Conservation (phyloP, 1,284 basidiomycete species). For the Trichosporon faecale region DNA sequence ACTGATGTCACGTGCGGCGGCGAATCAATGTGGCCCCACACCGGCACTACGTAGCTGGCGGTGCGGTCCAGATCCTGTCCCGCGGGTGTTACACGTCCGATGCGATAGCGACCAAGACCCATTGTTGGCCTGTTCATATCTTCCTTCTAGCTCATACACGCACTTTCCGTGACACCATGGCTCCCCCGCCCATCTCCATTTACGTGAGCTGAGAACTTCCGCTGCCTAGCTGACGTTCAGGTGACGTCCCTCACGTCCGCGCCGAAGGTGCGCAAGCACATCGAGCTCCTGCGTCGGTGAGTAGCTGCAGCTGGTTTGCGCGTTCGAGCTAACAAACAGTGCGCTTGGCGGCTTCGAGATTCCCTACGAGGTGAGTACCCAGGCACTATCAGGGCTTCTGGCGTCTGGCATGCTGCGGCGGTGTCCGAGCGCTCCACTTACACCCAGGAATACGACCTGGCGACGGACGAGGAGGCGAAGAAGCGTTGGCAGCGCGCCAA, state of each 20-base stretch:
- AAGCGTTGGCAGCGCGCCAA: slow-evolving; percentile 49
- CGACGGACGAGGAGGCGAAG: slow-evolving; percentile 48
- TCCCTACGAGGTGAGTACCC: slow-evolving; percentile 41
- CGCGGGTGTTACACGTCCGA: background rate
- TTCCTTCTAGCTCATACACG: background rate
- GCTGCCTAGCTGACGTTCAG: slow-evolving; percentile 22
- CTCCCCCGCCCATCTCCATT: slow-evolving; percentile 38
- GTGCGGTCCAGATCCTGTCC: background rate
- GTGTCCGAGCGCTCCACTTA: slow-evolving; percentile 6
- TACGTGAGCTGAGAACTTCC: slow-evolving; percentile 28
- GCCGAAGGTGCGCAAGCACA: slow-evolving; percentile 45
- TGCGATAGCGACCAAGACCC: background rate
- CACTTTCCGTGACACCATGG: slow-evolving; percentile 23
- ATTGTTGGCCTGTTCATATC: background rate
- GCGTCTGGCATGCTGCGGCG: background rate
- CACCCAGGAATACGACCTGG: slow-evolving; percentile 37
- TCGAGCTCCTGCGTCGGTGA: slow-evolving; percentile 45
- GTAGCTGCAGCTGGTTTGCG: slow-evolving; percentile 1
- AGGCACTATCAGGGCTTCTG: background rate
- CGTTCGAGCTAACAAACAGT: slow-evolving; percentile 9
- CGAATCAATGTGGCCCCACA: background rate
- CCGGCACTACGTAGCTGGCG: background rate
- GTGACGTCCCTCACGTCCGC: slow-evolving; percentile 47
- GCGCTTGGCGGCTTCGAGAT: slow-evolving; percentile 39
- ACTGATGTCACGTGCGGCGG: background rate